Percentiles rank a stretch among this genome's conserved stretches.
phyloP scores from a whole-genome alignment of 305 asterid species.

The Fraxinus sp. region DNA sequence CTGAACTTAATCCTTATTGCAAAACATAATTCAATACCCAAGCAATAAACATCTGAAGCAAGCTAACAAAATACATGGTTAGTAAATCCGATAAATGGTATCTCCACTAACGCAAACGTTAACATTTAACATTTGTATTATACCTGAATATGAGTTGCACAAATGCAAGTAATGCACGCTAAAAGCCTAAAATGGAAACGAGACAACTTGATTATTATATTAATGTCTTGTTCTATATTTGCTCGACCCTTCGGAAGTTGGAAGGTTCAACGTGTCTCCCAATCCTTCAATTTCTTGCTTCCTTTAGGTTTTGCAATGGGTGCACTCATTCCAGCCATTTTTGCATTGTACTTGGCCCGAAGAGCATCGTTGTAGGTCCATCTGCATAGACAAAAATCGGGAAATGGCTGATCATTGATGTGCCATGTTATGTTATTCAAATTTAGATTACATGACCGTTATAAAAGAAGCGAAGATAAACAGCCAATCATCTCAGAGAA shows the following conservation, averaged over 20 bases:
- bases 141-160: not conserved
- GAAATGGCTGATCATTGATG: not conserved
- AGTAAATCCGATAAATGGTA: not conserved
- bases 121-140: not conserved
- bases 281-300: constrained; percentile 87
- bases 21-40: not conserved
- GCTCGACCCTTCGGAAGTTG: not conserved
- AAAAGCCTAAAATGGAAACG: not conserved
- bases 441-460: not conserved
- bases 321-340: constrained; percentile 92
- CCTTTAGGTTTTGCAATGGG: constrained; percentile 87
- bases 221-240: not conserved
- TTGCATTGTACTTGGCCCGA: constrained; percentile 79
- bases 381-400: constrained; percentile 45
- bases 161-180: not conserved
- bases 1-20: not conserved
- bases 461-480: not conserved
- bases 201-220: not conserved
- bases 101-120: not conserved
- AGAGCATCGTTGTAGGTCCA: constrained; percentile 90
- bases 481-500: not conserved
- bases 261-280: constrained; percentile 53
- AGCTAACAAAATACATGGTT: not conserved
- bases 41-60: not conserved
- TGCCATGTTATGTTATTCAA: constrained; percentile 8